Evolutionary conservation across 257 asterid genomes (phyloP), one percentile per base, ranked within the genome.

Genomic region (Linderniella brevidens): DNA sequence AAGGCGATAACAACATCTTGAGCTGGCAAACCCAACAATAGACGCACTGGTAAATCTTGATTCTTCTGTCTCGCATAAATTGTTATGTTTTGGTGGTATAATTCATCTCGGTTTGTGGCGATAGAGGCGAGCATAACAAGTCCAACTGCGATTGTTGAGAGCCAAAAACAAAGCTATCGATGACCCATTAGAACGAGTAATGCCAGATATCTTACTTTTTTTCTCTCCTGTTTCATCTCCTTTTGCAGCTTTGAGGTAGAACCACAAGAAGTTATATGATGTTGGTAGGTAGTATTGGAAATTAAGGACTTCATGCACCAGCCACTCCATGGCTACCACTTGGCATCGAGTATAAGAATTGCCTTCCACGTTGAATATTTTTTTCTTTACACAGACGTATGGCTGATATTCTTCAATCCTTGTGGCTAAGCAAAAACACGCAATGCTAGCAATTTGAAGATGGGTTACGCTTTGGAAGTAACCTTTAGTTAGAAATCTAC

Each of bases 301-400:
- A 62, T 73, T 69, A 38, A 90, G 86, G 62, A 90, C 82, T 56
- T 81, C 93, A 72, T 70, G 96, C 57, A 90, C 92, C 70, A 90
- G 65, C 99, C 99, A 90, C 82, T 90, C 99, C 99, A 85, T 85
- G 13, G 93, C 96, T 67, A 90, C 99, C 66, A 85, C 94, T 68
- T 85, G 94, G 54, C 63, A 57, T 55, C 96, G 71, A 61, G 66
- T 58, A 54, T 90, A 84, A 36, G 59, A 52, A 45, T 59, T 68
- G 69, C 66, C 64, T 66, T 76, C 94, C 45, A 80, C 74, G 11
- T 49, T 38, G 59, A 85, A 81, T 19, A 70, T 59, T 72, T 71
- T 72, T 59, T 65, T 68, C 46, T 66, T 59, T 11, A 82, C 51
- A 45, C 93, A 57, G 86, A 81, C 85, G 62, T 62, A 53, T 11